These are phyloP conservation scores for Hypoxylon sp. DNA, from an alignment of 2,329 filamentous ascomycete genomes.

Conservation along the genomic window DNA sequence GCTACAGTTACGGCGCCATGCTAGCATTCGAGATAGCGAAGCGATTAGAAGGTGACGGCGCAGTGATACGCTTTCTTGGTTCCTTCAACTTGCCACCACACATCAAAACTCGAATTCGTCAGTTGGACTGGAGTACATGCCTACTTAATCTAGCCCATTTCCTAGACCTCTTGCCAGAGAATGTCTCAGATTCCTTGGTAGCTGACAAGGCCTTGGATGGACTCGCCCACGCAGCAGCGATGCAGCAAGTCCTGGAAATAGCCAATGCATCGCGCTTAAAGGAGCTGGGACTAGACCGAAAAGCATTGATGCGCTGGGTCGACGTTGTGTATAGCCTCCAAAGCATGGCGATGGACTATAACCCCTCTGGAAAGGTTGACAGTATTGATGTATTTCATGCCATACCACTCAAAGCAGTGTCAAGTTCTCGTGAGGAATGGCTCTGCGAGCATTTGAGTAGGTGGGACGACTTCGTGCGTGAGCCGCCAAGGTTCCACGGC, in stretches of 20 bases:
- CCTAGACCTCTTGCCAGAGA: conserved; percentile 54
- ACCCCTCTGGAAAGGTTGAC: conserved; percentile 55
- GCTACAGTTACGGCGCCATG: conserved; percentile 64
- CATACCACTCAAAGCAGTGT: conserved; percentile 50
- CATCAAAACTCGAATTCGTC: conserved; percentile 58
- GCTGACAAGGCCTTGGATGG: conserved; percentile 50
- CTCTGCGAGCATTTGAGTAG: conserved; percentile 46
- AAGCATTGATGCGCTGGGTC: conserved; percentile 52
- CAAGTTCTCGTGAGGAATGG: conserved; percentile 51
- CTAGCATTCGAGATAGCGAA: conserved; percentile 65
- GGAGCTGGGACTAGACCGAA: conserved; percentile 51
- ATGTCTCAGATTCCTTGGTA: no score
- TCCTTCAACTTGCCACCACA: conserved; percentile 63
- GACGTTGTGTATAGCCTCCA: conserved; percentile 54
- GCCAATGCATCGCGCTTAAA: conserved; percentile 43
- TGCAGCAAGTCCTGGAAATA: conserved; percentile 40
- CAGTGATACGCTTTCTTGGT: conserved; percentile 60
- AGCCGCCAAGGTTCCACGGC: conserved; percentile 48
- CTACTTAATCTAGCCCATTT: conserved; percentile 58
- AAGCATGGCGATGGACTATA: conserved; percentile 57
- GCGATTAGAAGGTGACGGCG: conserved; percentile 54
- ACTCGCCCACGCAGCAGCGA: conserved; percentile 39
- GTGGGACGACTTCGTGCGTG: conserved; percentile 53
- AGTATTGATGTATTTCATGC: conserved; percentile 59
- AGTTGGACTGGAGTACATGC: conserved; percentile 55